These are phyloP conservation scores for Verticillium klebahnii DNA, from an alignment of 2,329 filamentous ascomycete species.

Conservation along the genomic window DNA sequence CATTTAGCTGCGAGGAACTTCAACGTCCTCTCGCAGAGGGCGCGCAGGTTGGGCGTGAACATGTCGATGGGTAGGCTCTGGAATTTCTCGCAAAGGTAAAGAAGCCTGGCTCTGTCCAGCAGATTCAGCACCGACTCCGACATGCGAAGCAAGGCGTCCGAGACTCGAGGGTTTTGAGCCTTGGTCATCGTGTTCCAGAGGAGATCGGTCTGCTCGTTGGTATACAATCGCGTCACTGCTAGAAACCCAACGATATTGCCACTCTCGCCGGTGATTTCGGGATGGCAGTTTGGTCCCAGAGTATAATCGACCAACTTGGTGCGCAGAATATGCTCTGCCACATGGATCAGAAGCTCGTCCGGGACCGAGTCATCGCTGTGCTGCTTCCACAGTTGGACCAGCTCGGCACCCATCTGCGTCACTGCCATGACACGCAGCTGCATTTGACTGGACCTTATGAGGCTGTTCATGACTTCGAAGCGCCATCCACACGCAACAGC, in stretches of 20 bases:
- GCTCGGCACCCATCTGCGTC: slow-evolving; percentile 64
- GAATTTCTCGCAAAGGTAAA: slow-evolving; percentile 70
- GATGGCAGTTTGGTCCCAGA: slow-evolving; percentile 84
- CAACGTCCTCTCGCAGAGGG: slow-evolving; percentile 56
- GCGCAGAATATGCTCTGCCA: slow-evolving; percentile 64
- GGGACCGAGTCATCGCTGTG: slow-evolving; percentile 38
- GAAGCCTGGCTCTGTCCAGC: slow-evolving; percentile 42
- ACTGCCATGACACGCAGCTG: slow-evolving; percentile 79
- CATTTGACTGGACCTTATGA: slow-evolving; percentile 84
- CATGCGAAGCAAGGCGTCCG: slow-evolving; percentile 73
- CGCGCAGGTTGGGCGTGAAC: slow-evolving; percentile 58
- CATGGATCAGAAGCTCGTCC: slow-evolving; percentile 54
- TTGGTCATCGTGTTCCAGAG: slow-evolving; percentile 81
- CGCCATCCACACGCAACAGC: slow-evolving; percentile 62
- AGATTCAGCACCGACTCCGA: slow-evolving; percentile 42
- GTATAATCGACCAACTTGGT: slow-evolving; percentile 80
- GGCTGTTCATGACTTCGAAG: slow-evolving; percentile 62
- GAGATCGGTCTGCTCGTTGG: slow-evolving; percentile 65
- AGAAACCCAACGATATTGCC: slow-evolving; percentile 85
- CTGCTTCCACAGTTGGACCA: slow-evolving; percentile 62
- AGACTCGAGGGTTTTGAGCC: slow-evolving; percentile 80
- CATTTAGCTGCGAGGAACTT: slow-evolving; percentile 32
- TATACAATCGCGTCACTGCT: slow-evolving; percentile 72
- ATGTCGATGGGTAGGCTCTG: slow-evolving; percentile 56
- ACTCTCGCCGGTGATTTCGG: slow-evolving; percentile 78